These are phyloP conservation scores for Debaryomyces hansenii DNA, from an alignment of 805 yeast species.

Conservation along the genomic window DNA sequence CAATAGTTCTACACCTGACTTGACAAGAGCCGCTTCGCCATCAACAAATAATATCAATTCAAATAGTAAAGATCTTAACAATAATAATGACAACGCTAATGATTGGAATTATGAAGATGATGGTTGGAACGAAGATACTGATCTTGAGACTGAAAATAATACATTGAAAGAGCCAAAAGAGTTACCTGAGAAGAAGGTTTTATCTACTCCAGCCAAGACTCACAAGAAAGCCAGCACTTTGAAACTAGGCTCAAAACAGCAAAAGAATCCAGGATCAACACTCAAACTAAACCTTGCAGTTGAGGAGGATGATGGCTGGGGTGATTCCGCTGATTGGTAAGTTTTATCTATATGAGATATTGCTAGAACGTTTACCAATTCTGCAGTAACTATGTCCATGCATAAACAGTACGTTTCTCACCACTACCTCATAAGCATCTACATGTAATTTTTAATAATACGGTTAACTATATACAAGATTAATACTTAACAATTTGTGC, in stretches of 20 bases:
- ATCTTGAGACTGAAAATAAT: constrained; percentile 3
- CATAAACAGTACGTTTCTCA: too few relatives aligned
- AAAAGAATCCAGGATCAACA: constrained; percentile 19
- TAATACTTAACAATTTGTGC: too few relatives aligned
- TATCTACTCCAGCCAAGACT: background rate
- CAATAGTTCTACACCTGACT: constrained; percentile 37
- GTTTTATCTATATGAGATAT: background rate
- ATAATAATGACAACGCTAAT: constrained; percentile 10
- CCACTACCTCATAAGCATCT: too few relatives aligned
- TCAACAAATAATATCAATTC: background rate
- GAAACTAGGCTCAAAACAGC: constrained; percentile 19
- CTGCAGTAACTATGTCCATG: too few relatives aligned
- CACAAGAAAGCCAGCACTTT: constrained; percentile 16
- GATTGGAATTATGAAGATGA: constrained; percentile 19
- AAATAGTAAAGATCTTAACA: background rate
- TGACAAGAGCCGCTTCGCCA: constrained; percentile 14
- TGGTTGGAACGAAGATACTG: constrained; percentile 20
- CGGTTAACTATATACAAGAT: too few relatives aligned
- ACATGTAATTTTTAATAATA: too few relatives aligned
- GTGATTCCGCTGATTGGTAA: constrained; percentile 26
- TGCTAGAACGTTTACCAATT: background rate
- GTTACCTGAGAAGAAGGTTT: constrained; percentile 5
- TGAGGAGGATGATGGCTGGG: constrained; percentile 35
- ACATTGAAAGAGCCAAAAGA: constrained; percentile 1
- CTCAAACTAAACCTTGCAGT: constrained; percentile 25